phyloP scores from a whole-genome alignment of 768 basidiomycete species.

The Sporobolomyces phaffii region DNA sequence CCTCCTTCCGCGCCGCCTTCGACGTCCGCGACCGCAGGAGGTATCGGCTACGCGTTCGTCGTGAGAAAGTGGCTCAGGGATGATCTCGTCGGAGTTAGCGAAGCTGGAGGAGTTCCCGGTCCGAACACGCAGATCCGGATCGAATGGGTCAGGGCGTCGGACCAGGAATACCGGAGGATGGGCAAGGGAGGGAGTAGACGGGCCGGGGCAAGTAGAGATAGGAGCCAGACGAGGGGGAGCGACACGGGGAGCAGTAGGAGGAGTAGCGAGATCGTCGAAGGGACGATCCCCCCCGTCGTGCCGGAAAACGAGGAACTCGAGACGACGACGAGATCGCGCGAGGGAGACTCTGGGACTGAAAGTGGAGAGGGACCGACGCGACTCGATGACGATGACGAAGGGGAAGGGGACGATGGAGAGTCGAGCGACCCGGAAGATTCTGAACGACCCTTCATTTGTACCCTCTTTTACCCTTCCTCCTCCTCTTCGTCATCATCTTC shows the following conservation, averaged over 20 bases:
- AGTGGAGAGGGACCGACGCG: too few relatives aligned
- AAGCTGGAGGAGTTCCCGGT: not conserved
- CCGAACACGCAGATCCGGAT: constrained; percentile 3
- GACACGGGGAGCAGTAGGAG: not conserved
- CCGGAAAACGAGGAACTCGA: constrained; percentile 3
- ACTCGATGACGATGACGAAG: not conserved
- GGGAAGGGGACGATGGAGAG: constrained; percentile 52
- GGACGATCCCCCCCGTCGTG: not conserved
- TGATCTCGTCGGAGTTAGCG: constrained; percentile 7
- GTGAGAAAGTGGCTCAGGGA: constrained; percentile 14
- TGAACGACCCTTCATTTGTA: constrained; percentile 92
- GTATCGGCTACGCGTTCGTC: constrained; percentile 24
- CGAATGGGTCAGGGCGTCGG: constrained; percentile 14
- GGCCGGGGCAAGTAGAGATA: not conserved
- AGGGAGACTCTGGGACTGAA: too few relatives aligned
- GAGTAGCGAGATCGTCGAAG: not conserved
- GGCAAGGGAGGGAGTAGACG: not conserved
- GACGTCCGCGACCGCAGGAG: not conserved
- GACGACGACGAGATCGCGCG: not conserved
- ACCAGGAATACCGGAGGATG: not conserved
- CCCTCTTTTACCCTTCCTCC: constrained; percentile 57
- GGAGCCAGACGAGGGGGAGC: not conserved
- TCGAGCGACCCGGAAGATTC: constrained; percentile 94
- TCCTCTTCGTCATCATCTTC: not conserved
- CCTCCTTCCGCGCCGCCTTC: too few relatives aligned